phyloP scores from a whole-genome alignment of 192 early-diverging fungal species.

The Coemansia sp. region DNA sequence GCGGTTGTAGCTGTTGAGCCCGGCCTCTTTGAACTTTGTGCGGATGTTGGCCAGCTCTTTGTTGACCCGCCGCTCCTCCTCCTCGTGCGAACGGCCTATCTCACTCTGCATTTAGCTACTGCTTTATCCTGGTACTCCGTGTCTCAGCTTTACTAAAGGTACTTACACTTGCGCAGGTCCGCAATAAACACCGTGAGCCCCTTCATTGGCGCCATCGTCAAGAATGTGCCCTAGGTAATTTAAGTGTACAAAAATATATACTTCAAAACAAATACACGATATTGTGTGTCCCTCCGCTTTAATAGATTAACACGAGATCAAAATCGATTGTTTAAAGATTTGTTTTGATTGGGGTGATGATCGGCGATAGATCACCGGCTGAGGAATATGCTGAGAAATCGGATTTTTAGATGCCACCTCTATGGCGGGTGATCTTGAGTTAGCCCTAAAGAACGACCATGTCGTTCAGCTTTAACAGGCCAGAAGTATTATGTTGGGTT shows the following conservation, averaged over 20 bases:
- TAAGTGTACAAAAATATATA: neutral
- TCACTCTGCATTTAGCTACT: too few species aligned
- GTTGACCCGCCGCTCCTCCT: conserved; percentile 98
- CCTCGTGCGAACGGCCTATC: conserved; percentile 89
- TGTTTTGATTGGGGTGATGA: too few species aligned
- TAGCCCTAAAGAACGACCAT: too few species aligned
- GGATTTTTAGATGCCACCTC: too few species aligned
- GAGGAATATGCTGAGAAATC: too few species aligned
- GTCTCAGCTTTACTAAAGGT: neutral
- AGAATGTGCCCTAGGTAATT: neutral
- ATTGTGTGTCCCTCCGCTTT: neutral
- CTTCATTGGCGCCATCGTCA: conserved; percentile 68
- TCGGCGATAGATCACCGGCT: too few species aligned
- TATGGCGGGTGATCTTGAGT: too few species aligned
- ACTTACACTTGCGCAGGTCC: conserved; percentile 96
- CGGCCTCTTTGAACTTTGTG: conserved; percentile 93
- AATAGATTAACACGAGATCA: too few species aligned
- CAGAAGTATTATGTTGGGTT: too few species aligned
- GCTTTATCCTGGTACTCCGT: too few species aligned
- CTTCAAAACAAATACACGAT: neutral
- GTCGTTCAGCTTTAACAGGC: too few species aligned
- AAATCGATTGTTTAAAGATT: too few species aligned
- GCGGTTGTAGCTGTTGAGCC: conserved; percentile 95
- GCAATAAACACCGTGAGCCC: conserved; percentile 95
- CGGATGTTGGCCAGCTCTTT: conserved; percentile 99